Evolutionary conservation across 805 yeast genomes (phyloP).

Genomic region (Candida maltosa): DNA sequence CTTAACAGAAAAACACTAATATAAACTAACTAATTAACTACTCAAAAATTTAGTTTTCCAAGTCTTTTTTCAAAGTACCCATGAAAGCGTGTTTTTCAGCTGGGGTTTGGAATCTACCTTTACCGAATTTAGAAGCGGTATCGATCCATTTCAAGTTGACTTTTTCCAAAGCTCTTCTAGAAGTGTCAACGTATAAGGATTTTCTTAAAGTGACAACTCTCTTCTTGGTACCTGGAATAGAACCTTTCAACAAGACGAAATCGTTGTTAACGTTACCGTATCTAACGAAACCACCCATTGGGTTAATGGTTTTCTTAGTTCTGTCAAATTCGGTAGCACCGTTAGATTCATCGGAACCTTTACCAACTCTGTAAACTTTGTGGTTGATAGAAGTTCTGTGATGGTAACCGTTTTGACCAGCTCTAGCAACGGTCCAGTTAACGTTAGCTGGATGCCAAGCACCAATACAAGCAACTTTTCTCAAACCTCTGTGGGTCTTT

Average conservation of each 20-base stretch:
- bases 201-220: slow-evolving; percentile 98
- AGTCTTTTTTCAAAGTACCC: slow-evolving; percentile 99
- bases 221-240: slow-evolving; percentile 99
- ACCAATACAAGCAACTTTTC: slow-evolving; percentile 99
- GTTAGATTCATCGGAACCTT: slow-evolving; percentile 88
- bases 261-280: slow-evolving; percentile 98
- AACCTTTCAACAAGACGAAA: slow-evolving; percentile 96
- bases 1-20: too few relatives aligned
- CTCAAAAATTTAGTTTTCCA: slow-evolving; percentile 46
- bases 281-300: slow-evolving; percentile 99
- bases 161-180: slow-evolving; percentile 95
- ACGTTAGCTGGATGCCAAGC: slow-evolving; percentile 99
- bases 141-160: slow-evolving; percentile 99
- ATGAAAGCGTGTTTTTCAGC: slow-evolving; percentile 99
- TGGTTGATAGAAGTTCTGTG: slow-evolving; percentile 99
- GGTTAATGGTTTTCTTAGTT: slow-evolving; percentile 99
- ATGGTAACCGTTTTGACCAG: slow-evolving; percentile 99
- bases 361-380: slow-evolving; percentile 99
- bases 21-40: slow-evolving; percentile 1
- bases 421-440: slow-evolving; percentile 99
- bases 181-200: slow-evolving; percentile 95
- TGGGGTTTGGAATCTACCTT: slow-evolving; percentile 99
- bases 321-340: slow-evolving; percentile 98
- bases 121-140: slow-evolving; percentile 99
- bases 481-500: slow-evolving; percentile 99